phyloP scores from a whole-genome alignment of 495 filamentous ascomycete genomes.

The Apodospora peruviana region DNA sequence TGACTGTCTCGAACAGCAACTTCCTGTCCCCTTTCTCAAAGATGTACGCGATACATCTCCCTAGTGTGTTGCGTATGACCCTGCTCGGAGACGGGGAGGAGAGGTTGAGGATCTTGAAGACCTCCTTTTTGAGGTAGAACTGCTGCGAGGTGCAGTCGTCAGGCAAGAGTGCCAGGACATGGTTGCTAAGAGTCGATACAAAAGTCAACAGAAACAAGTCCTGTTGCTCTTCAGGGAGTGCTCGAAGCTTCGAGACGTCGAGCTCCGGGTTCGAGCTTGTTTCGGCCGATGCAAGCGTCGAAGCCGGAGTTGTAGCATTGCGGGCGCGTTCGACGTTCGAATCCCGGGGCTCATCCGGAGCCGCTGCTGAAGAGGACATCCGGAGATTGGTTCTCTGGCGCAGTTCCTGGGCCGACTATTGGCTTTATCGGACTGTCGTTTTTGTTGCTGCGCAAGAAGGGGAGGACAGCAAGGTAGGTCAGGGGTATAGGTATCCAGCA shows the following conservation, averaged over 20 bases:
- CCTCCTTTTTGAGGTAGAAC: conserved; percentile 79
- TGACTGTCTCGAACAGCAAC: conserved; percentile 87
- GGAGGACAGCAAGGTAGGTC: too few species aligned
- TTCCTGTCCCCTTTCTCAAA: conserved; percentile 87
- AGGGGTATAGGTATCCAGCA: too few species aligned
- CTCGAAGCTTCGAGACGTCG: conserved; percentile 80
- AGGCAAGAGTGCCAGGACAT: conserved; percentile 66
- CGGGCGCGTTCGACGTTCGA: conserved; percentile 17
- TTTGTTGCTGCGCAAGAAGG: too few species aligned
- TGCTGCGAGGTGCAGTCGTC: conserved; percentile 84
- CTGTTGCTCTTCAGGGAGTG: conserved; percentile 90
- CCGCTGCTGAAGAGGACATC: conserved; percentile 11
- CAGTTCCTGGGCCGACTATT: neutral
- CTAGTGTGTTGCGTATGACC: conserved; percentile 83
- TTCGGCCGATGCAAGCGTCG: conserved; percentile 19
- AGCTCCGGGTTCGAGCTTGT: conserved; percentile 56
- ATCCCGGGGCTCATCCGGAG: conserved; percentile 9
- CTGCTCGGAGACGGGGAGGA: conserved; percentile 77
- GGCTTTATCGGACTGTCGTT: neutral
- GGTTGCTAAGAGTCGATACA: conserved; percentile 72
- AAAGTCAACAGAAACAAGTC: conserved; percentile 90
- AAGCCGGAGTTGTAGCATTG: neutral
- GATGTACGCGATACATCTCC: conserved; percentile 75
- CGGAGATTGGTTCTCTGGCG: neutral
- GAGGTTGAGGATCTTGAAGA: conserved; percentile 88